Base-by-base conservation (phyloP, 2,329 filamentous ascomycete species). In the Anthostomella pinea region DNA sequence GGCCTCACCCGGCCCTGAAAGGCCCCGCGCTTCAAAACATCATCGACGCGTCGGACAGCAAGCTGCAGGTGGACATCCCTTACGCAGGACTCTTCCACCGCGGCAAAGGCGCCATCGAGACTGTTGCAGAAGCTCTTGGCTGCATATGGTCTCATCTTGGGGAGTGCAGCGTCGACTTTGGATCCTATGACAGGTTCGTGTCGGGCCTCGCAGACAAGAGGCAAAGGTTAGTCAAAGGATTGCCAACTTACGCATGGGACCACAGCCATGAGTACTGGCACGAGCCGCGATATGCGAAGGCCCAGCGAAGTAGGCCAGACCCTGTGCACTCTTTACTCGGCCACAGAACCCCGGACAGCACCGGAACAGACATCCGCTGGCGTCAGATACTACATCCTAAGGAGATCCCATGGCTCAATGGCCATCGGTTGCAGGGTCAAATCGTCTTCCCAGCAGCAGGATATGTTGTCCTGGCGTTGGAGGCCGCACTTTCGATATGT, bases 381-480 rank as follows among this genome's bases (percentile, higher is more conserved):
- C 27, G 35, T 6, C 31, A 37, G 16, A 27, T 26, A 9, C 35
- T 37, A 7, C 31, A 32, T 15, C 28, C 29, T 5, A 19, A 19
- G 11, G 35, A 37, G 21, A 23, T 37, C 28, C 24, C 3, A n/a
- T 17, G 17, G 16, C 23, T 23, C 17, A 1, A 62, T 65, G 27
- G 63, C 63, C 2, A 48, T 63, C 2, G 54, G 65, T n/a, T 25
- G 39, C 10, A 26, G 18, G 22, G 23, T 10, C 13, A 20, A 20
- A n/a, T 13, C 30, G 8, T 19, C 13, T 14, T 15, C n/a, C 20
- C 20, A 16, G n/a, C n/a, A n/a, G n/a, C n/a, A n/a, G n/a, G n/a
- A n/a, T n/a, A n/a, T n/a, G n/a, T n/a, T n/a, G n/a, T n/a, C n/a
- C n/a, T n/a, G n/a, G n/a, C n/a, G n/a, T n/a, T n/a, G n/a, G n/a